Percentiles rank a stretch among this genome's conserved stretches.
phyloP scores from a whole-genome alignment of 2,329 filamentous ascomycete species.

The Albophoma yamanashiensis region DNA sequence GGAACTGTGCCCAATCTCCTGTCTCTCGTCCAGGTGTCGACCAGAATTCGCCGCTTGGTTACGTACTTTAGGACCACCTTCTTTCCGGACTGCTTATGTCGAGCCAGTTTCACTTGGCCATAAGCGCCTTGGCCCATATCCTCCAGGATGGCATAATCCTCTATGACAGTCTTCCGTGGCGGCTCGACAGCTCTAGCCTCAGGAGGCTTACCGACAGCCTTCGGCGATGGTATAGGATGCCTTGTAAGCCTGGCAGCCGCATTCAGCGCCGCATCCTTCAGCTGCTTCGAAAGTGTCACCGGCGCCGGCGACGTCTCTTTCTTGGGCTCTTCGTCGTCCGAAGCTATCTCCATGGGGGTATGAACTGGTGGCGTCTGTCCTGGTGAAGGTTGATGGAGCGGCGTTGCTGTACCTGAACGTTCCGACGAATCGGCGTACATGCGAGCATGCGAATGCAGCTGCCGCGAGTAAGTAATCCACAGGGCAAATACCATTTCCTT shows the following conservation, averaged over 20 bases:
- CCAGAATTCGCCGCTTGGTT: slow-evolving; percentile 89
- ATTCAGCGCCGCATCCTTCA: slow-evolving; percentile 45
- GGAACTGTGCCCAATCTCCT: slow-evolving; percentile 87
- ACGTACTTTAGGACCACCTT: slow-evolving; percentile 97
- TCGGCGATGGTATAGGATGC: slow-evolving; percentile 18
- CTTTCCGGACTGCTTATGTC: slow-evolving; percentile 68
- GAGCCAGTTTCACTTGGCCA: slow-evolving; percentile 89
- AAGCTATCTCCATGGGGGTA: slow-evolving; percentile 44
- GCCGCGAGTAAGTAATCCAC: slow-evolving; percentile 94
- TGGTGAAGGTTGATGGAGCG: slow-evolving; percentile 68
- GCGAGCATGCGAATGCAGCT: slow-evolving; percentile 61
- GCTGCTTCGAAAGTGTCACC: slow-evolving; percentile 41
- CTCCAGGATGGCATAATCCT: slow-evolving; percentile 85
- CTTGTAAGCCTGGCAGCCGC: slow-evolving; percentile 44
- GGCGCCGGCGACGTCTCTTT: slow-evolving; percentile 29
- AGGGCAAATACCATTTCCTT: slow-evolving; percentile 85
- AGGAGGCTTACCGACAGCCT: slow-evolving; percentile 20
- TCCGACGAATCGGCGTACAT: slow-evolving; percentile 52
- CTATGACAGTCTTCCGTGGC: slow-evolving; percentile 66
- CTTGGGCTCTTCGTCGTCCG: slow-evolving; percentile 36
- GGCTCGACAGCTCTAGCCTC: slow-evolving; percentile 25
- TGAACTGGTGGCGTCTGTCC: slow-evolving; percentile 53
- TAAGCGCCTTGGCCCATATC: slow-evolving; percentile 99
- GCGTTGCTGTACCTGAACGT: slow-evolving; percentile 55
- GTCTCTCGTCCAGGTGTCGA: slow-evolving; percentile 97